Evolutionary conservation across 2,329 filamentous ascomycete species (phyloP), one percentile per base, ranked within the genome.

Genomic region (Ophiocordyceps australis): DNA sequence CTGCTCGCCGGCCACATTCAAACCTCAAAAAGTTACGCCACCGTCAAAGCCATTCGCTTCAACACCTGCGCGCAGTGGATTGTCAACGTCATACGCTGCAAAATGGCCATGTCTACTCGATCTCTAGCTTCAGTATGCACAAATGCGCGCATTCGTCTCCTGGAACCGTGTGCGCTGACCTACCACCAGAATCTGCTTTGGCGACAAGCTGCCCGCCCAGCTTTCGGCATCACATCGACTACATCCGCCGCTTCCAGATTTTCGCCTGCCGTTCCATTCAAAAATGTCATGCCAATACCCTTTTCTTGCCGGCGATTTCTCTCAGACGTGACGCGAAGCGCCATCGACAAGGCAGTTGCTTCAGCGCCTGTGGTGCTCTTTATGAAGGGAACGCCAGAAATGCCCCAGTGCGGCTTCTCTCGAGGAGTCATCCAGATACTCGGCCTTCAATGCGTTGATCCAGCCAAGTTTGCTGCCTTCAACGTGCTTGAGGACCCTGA

Each of bases 321-420:
- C 24, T 94, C 86, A 17, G 67, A 74, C 39, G 68, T 82, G 45
- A 89, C 80, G 9, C 72, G 67, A 33, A 55, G 70, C 20, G 83
- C 85, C 15, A 98, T 98, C 42, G 81, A 94, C 52, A 81, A 83
- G 50, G 86, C 86, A 17, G 75, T 98, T 11, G 62, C 58, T 14
- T 85, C 83, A 1, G 78, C 85, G 1, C 86, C 86, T 3, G 86
- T 98, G 1, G 89, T 98, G 1, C 65, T 98, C 30, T 98, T 98
- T 63, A 98, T 98, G 89, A 98, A 98, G 62, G 89, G 89, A 31
- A 95, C 89, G 2, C 89, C 89, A 30, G 85, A 94, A 57, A 81
- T 72, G 32, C 89, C 89, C 13, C 85, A 94, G 53, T 98, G 89
- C 55, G 89, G 89, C 23, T 98, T 94, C 63, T 95, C 86, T 31